phyloP scores from a whole-genome alignment of 1,139 yeast species.

The Nakaseomyces uthaithaninus region DNA sequence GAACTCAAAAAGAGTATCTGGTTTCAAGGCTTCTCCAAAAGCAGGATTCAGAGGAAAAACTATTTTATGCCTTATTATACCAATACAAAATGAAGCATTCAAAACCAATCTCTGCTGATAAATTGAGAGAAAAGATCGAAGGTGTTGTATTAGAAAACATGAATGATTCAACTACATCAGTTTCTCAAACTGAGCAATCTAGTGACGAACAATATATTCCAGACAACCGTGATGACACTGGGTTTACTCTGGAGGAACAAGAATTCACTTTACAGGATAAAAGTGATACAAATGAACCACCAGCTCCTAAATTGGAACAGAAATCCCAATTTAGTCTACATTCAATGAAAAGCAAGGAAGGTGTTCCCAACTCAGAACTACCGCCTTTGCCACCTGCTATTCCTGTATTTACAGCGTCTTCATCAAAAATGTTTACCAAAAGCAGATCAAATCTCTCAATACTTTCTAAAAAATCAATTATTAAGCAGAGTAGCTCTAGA shows the following conservation, averaged over 20 bases:
- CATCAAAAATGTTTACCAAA: constrained; percentile 25
- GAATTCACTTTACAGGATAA: constrained; percentile 5
- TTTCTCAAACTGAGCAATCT: constrained; percentile 4
- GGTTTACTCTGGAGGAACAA: background rate
- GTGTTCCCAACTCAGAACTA: constrained; percentile 13
- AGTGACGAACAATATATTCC: constrained; percentile 1
- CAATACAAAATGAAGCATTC: constrained; percentile 62
- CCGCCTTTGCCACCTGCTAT: constrained; percentile 16
- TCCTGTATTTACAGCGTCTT: constrained; percentile 24
- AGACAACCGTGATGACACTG: constrained; percentile 1
- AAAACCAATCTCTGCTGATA: constrained; percentile 7
- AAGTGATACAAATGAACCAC: constrained; percentile 9
- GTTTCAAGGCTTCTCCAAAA: constrained; percentile 51
- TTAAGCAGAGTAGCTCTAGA: background rate
- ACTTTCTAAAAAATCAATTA: constrained; percentile 8
- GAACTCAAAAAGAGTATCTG: constrained; percentile 58
- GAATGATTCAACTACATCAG: background rate
- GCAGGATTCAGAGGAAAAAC: constrained; percentile 71
- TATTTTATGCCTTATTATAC: constrained; percentile 75
- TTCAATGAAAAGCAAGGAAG: constrained; percentile 14
- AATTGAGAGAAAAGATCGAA: constrained; percentile 6
- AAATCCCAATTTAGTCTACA: constrained; percentile 29
- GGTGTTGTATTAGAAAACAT: constrained; percentile 6
- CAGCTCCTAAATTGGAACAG: constrained; percentile 26
- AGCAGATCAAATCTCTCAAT: constrained; percentile 20